Conservation (phyloP, 108 stramenopile species). For the Nitzschia putrida region DNA sequence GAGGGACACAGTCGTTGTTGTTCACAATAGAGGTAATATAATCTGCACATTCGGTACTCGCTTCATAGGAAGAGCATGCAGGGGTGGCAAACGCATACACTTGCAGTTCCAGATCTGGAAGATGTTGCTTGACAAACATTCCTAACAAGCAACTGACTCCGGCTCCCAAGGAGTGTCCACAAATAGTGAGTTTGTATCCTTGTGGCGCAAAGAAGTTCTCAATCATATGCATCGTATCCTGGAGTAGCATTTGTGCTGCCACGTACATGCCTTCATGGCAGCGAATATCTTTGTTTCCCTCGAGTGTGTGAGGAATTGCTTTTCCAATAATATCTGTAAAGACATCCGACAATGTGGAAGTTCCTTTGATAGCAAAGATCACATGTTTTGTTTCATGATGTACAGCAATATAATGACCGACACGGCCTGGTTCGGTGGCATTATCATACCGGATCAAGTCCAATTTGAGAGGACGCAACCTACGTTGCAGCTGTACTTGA, state of each 20-base stretch:
- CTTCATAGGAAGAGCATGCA: slow-evolving; percentile 28
- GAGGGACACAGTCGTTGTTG: slow-evolving; percentile 51
- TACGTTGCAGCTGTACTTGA: slow-evolving; percentile 14
- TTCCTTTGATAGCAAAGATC: slow-evolving; percentile 47
- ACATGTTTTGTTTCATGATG: slow-evolving; percentile 30
- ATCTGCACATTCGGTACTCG: slow-evolving; percentile 15
- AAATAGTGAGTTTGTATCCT: slow-evolving; percentile 41
- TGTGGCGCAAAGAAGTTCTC: slow-evolving; percentile 41
- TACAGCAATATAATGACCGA: slow-evolving; percentile 42
- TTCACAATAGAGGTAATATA: slow-evolving; percentile 52
- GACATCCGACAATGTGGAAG: slow-evolving; percentile 37
- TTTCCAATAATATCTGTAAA: slow-evolving; percentile 39
- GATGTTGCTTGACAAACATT: slow-evolving; percentile 16
- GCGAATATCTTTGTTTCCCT: slow-evolving; percentile 17
- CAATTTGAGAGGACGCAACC: not conserved
- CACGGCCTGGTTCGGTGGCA: slow-evolving; percentile 37
- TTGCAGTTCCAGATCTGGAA: slow-evolving; percentile 28
- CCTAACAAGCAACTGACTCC: slow-evolving; percentile 41
- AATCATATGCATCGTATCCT: slow-evolving; percentile 36
- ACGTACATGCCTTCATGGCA: slow-evolving; percentile 27
- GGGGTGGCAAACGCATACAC: slow-evolving; percentile 60
- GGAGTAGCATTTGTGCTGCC: slow-evolving; percentile 23
- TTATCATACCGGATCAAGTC: slow-evolving; percentile 30
- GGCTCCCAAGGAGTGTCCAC: slow-evolving; percentile 54
- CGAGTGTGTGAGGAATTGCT: slow-evolving; percentile 4